Percentiles rank a stretch among this genome's conserved stretches.
Conservation (phyloP, 495 filamentous ascomycete species). For the Aspergillus coremiiformis region DNA sequence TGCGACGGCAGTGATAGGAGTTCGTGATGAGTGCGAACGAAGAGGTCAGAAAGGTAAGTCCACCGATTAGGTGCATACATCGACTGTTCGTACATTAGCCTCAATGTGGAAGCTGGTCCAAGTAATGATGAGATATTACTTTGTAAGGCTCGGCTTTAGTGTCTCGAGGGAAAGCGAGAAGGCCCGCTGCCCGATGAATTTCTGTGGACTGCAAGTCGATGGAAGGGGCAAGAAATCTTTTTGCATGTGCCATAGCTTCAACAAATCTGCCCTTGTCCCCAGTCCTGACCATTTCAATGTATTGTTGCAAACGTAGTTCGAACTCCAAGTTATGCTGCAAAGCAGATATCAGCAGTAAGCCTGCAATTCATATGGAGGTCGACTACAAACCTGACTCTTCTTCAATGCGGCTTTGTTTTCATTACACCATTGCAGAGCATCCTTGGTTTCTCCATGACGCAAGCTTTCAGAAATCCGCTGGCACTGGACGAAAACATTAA, state of each 20-base stretch:
- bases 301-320: slow-evolving; percentile 90
- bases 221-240: slow-evolving; percentile 66
- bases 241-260: slow-evolving; percentile 75
- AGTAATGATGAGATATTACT: slow-evolving; percentile 27
- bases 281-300: slow-evolving; percentile 77
- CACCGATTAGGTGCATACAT: slow-evolving; percentile 69
- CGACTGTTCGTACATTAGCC: slow-evolving; percentile 36
- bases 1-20: slow-evolving; percentile 75
- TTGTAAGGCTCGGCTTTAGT: slow-evolving; percentile 55
- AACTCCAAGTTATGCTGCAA: slow-evolving; percentile 80
- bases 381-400: slow-evolving; percentile 62
- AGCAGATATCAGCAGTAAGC: slow-evolving; percentile 20
- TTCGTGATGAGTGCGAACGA: slow-evolving; percentile 77
- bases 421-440: slow-evolving; percentile 80
- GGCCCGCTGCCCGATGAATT: slow-evolving; percentile 64
- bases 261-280: slow-evolving; percentile 50
- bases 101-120: neutral
- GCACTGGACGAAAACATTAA: slow-evolving; percentile 80
- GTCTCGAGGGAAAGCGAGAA: slow-evolving; percentile 67
- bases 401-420: slow-evolving; percentile 86
- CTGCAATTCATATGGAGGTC: neutral
- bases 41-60: slow-evolving; percentile 69
- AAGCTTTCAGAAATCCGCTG: slow-evolving; percentile 66
- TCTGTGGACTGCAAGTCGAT: slow-evolving; percentile 59
- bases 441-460: slow-evolving; percentile 58